Evolutionary conservation across 345 rosid genomes (phyloP), one percentile per base, ranked within the genome.

Genomic region (Lenwebbia sp.): DNA sequence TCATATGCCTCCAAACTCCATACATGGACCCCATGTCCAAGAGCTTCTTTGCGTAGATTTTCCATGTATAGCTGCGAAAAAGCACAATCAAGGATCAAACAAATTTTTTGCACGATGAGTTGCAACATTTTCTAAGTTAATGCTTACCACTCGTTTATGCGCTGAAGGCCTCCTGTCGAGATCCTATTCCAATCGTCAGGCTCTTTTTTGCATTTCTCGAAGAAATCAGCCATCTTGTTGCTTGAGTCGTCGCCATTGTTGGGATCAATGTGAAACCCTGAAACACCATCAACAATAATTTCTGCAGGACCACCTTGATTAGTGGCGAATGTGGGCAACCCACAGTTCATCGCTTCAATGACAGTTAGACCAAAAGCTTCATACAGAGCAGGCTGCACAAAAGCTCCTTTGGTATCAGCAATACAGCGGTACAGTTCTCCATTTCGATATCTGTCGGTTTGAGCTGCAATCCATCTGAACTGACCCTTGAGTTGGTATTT

Each of bases 321-420:
- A 3, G 99, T 97, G 2, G 99, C 99, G 60, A 97, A 97, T 3
- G 95, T 96, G 26, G 99, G 98, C 3, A 97, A 87, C 83, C 99
- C 99, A 82, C 99, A 95, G 93, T 94, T 95, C 98, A 97, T 97
- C 15, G 99, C 99, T 90, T 97, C 99, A 4, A 96, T 96, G 83
- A 97, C 99, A 0, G 99, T 97, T 41, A 97, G 90, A 70, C 99
- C 99, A 85, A 97, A 97, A 82, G 99, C 99, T 89, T 97, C 99
- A 85, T 96, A 97, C 15, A 97, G 90, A 70, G 99, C 99, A 14
- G 99, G 99, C 90, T 97, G 99, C 84, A 94, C 95, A 78, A 95
- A 97, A 84, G 96, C 96, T 86, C 99, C 99, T 83, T 93, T 94
- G 28, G 98, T 92, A 85, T 97, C 99, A 13, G 99, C 99, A 86